Percentiles rank a stretch among this genome's conserved stretches.
phyloP scores from a whole-genome alignment of 1,139 yeast genomes.

The Taphrina pruni region DNA sequence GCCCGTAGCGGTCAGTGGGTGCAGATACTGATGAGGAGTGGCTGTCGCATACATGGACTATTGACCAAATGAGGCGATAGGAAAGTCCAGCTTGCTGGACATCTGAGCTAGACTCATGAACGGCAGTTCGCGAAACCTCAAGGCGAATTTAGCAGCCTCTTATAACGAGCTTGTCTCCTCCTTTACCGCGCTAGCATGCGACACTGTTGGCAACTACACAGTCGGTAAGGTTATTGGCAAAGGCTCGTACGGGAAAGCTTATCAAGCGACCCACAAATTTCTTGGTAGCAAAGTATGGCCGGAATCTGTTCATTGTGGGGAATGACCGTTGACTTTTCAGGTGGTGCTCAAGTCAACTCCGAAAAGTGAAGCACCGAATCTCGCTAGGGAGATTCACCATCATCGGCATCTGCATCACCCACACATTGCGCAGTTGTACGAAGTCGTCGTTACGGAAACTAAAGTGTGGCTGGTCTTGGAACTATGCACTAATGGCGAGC shows the following conservation, averaged over 20 bases:
- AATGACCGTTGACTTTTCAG: conserved; percentile 43
- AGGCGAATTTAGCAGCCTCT: conserved; percentile 39
- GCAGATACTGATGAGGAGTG: too few relatives aligned
- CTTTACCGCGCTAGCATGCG: conserved; percentile 33
- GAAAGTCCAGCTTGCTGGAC: not conserved
- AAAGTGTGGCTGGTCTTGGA: conserved; percentile 87
- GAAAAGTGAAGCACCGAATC: conserved; percentile 74
- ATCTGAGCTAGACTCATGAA: conserved; percentile 5
- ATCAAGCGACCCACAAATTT: conserved; percentile 38
- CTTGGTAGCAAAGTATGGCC: conserved; percentile 30
- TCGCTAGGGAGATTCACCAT: conserved; percentile 91
- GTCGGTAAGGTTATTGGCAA: conserved; percentile 45
- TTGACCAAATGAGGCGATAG: not conserved
- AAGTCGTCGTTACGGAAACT: conserved; percentile 78
- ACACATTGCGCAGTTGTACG: conserved; percentile 82
- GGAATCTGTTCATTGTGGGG: conserved; percentile 1
- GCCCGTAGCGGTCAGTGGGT: too few relatives aligned
- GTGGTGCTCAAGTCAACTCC: conserved; percentile 82
- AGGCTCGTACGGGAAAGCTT: conserved; percentile 37
- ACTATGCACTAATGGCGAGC: conserved; percentile 87
- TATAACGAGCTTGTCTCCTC: conserved; percentile 38
- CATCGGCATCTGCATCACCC: conserved; percentile 84
- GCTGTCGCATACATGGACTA: not conserved
- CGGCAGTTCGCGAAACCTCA: conserved; percentile 17
- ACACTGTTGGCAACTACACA: conserved; percentile 45